These are phyloP conservation scores for Pistacia vera DNA, from an alignment of 345 rosid species.

Conservation along the genomic window DNA sequence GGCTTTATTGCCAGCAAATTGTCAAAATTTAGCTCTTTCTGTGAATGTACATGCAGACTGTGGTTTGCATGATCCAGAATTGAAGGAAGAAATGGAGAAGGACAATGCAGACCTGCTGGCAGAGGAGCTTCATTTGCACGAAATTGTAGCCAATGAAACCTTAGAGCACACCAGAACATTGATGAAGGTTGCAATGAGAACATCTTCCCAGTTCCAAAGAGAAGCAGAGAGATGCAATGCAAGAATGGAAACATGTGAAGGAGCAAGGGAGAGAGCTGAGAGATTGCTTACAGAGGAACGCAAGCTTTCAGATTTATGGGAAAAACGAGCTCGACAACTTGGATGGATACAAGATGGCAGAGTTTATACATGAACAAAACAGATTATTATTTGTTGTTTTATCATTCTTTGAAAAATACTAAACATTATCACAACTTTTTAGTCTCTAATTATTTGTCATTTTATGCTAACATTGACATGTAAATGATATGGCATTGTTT, in stretches of 20 bases:
- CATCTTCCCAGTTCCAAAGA: constrained; percentile 31
- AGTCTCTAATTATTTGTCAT: no score
- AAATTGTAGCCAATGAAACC: constrained; percentile 36
- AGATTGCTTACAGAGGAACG: constrained; percentile 34
- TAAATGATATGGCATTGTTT: no score
- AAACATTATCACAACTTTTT: no score
- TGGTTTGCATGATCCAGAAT: constrained; percentile 31
- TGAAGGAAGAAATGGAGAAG: constrained; percentile 43
- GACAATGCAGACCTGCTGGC: constrained; percentile 26
- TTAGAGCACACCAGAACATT: constrained; percentile 23
- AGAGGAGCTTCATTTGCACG: constrained; percentile 43
- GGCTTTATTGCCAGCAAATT: background rate
- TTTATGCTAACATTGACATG: no score
- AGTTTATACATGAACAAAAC: background rate
- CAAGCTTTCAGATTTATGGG: constrained; percentile 40
- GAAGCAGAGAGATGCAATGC: constrained; percentile 52
- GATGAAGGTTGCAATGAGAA: constrained; percentile 21
- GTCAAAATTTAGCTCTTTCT: background rate
- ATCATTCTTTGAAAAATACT: background rate
- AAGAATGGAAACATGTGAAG: constrained; percentile 40
- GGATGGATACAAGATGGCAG: constrained; percentile 33
- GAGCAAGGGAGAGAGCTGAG: constrained; percentile 43
- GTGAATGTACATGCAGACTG: constrained; percentile 32
- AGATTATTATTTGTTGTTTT: background rate
- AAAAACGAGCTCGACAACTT: constrained; percentile 38